Base-by-base conservation (phyloP, 2,329 filamentous ascomycete species). In the Colletotrichum cordylinicola region DNA sequence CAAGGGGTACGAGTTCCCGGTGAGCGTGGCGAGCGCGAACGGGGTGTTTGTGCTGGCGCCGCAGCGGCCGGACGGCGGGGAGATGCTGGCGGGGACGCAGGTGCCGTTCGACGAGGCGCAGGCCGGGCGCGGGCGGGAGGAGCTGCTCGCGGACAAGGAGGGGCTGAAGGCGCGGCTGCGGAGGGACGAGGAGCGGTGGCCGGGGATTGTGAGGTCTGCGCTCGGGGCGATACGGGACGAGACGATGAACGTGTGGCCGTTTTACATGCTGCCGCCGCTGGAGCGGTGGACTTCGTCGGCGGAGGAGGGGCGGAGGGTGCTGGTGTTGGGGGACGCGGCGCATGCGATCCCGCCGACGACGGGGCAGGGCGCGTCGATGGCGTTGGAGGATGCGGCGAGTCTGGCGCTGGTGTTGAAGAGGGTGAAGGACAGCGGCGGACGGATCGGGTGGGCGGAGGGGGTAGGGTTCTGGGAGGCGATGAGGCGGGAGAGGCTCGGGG, bases 41-140 rank as follows among this genome's bases (percentile, higher is more conserved):
- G 89, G 89, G 0, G 88, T 86, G 0, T 90, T 91, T 74, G 82
- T 90, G 8, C 85, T 90, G 18, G 88, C 87, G 0, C 88, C 87
- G 0, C 89, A 89, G 74, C 78, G 82, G 18, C 64, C 77, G 0
- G 84, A 88, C 75, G 87, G 86, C 5, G 84, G 83, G 0, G 86
- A 88, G 74, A 78, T 86, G 4, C 75, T 66, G 68, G 68, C 68
- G 65, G 88, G 88, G 2, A 86, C 84, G 62, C 88, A 90, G 73
- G 82, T 82, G 24, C 81, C 80, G 4, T 81, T 85, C 0, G 76
- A 79, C 0, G 77, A 82, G 1, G 84, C 86, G 56, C 81, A 84
- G 7, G 84, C 85, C 21, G 82, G 84, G 1, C 86, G 43, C 18
- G 43, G 84, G 6, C 90, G 88, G 88, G 85, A 86, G 24, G 80